Evolutionary conservation across 1,139 yeast genomes (phyloP), one percentile per base, ranked within the genome.

Genomic region (Suhomyces chickasaworum): DNA sequence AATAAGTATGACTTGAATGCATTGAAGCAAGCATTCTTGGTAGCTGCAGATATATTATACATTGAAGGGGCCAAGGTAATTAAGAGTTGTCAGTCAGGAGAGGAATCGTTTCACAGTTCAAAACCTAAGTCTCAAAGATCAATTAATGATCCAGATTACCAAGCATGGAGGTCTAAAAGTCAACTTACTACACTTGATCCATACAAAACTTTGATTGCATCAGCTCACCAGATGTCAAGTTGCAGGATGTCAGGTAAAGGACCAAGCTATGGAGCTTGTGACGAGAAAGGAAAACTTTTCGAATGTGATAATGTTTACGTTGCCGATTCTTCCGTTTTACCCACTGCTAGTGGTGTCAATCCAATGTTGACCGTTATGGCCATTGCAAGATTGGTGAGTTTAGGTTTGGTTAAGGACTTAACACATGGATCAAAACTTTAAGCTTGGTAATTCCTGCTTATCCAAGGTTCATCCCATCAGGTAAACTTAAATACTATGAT

Each of bases 211-310:
- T 50, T 67, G 3, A 65, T 68, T 50, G 86, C 84, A 1, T 69
- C 78, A 3, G 86, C 86, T 5, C 86, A 81, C 59, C 86, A 81
- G 60, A 81, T 81, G 85, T 70, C 80, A 44, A 59, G 77, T 4
- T 80, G 85, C 57, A 71, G 85, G 50, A 79, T 81, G 70, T 66
- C 76, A 3, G 80, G 82, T 15, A 68, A 69, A 53, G 77, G 77
- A 10, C 78, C 84, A 9, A 51, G 53, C n/a, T 56, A 70, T 48
- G 81, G 82, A 4, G 84, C 84, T 6, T 71, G 77, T 41, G 81
- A 78, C 51, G 58, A 58, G 27, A 66, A 63, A 22, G 86, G 85
- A 7, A 71, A 71, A 45, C 69, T 81, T 33, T 78, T 66, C 56
- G 86, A 81, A 54, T 76, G 83, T 57, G 60, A 67, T 34, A 78